phyloP scores from a whole-genome alignment of 2,329 filamentous ascomycete species.

The Hirsutella rhossiliensis region DNA sequence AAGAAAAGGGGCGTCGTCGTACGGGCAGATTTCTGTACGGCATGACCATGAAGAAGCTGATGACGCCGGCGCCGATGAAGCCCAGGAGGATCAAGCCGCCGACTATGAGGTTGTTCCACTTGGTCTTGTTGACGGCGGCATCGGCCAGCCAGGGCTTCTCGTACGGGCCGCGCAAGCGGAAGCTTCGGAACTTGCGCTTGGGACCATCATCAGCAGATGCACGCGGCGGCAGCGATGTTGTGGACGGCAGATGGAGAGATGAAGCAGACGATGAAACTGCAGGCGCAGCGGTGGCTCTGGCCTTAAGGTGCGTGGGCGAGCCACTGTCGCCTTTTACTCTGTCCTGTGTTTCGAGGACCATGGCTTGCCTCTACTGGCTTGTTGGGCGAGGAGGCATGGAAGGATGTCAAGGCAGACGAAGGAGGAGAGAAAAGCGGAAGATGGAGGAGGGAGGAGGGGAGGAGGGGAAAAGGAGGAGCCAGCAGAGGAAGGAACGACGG shows the following conservation, averaged over 20 bases:
- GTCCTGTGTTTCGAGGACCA: no score
- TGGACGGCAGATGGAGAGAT: not conserved
- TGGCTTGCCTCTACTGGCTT: no score
- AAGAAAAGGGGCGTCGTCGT: conserved; percentile 1
- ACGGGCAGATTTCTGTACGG: conserved; percentile 13
- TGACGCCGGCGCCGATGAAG: conserved; percentile 17
- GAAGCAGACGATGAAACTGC: not conserved
- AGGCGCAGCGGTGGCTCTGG: no score
- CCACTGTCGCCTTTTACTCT: no score
- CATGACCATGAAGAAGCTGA: conserved; percentile 18
- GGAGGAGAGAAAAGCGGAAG: no score
- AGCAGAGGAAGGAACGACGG: no score
- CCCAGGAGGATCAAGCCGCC: conserved; percentile 19
- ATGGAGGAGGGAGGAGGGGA: no score
- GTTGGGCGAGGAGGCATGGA: no score
- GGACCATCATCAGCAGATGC: conserved; percentile 2
- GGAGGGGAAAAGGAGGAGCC: no score
- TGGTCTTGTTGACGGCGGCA: conserved; percentile 17
- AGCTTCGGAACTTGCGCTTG: conserved; percentile 17
- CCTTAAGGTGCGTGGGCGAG: no score
- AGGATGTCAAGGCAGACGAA: no score
- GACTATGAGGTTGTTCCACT: conserved; percentile 23
- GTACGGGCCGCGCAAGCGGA: conserved; percentile 19
- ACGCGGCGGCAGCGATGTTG: not conserved
- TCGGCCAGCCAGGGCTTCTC: conserved; percentile 27